A percentile compares a stretch with the other conserved stretches of the same genome.
These are phyloP conservation scores for Sporobolomyces roseus DNA, from an alignment of 768 basidiomycete species.

Conservation along the genomic window DNA sequence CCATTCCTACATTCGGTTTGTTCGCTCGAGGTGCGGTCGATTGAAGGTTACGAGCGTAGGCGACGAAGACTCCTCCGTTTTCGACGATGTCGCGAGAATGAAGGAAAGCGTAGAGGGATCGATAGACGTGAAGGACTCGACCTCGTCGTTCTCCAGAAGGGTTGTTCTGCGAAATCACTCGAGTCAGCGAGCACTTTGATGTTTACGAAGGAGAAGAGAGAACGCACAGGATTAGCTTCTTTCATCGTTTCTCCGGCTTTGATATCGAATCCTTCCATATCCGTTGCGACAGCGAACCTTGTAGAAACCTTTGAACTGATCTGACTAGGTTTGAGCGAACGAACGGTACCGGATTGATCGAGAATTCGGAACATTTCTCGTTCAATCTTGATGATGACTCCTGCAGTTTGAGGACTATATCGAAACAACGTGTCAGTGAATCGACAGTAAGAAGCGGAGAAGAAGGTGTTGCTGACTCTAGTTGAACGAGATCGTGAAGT, in stretches of 20 bases:
- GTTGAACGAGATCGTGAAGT: constrained; percentile 89
- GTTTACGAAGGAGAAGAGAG: not conserved
- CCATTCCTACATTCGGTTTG: constrained; percentile 71
- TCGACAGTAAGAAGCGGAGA: constrained; percentile 4
- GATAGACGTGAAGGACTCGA: constrained; percentile 84
- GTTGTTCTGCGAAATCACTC: constrained; percentile 28
- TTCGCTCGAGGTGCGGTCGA: constrained; percentile 87
- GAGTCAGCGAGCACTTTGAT: not conserved
- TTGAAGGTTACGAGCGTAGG: constrained; percentile 72
- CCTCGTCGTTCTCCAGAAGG: constrained; percentile 67
- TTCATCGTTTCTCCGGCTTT: constrained; percentile 85
- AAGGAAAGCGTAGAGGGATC: constrained; percentile 88
- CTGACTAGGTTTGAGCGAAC: constrained; percentile 85
- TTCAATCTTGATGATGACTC: constrained; percentile 96
- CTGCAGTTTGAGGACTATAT: constrained; percentile 84
- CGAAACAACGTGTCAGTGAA: constrained; percentile 12
- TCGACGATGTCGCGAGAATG: constrained; percentile 85
- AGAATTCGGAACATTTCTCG: constrained; percentile 91
- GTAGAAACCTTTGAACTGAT: constrained; percentile 82
- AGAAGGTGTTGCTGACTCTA: constrained; percentile 65
- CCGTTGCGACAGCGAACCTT: constrained; percentile 75
- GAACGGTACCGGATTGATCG: constrained; percentile 86
- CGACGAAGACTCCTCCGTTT: constrained; percentile 92
- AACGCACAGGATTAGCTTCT: constrained; percentile 73
- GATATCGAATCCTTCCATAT: constrained; percentile 81